Evolutionary conservation across 2,329 filamentous ascomycete species (phyloP), one percentile per base, ranked within the genome.

Genomic region (Mycocentrospora acerina): DNA sequence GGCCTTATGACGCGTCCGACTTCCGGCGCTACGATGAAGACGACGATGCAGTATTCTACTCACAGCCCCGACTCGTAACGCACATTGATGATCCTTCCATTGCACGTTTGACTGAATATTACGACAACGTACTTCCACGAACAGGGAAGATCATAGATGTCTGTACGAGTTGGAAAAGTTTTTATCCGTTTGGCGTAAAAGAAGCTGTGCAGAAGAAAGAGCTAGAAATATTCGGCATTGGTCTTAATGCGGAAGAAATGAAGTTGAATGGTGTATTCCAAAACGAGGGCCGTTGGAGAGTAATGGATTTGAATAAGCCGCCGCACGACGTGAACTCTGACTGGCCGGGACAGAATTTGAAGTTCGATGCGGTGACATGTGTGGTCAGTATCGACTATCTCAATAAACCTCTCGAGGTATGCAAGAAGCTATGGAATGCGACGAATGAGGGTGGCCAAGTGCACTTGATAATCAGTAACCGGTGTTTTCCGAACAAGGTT

Each of bases 41-140:
- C 5, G 45, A 53, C 7, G 70, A 72, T 42, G 22, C 49, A 2
- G 33, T 48, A 4, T 74, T 73, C 52, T 73, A 72, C 54, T 51
- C 47, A 18, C 48, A 63, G 13, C 71, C 75, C 1, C 68, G 75
- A 12, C 74, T 77, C 44, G 75, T 78, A 1, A 75, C 75, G 9
- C 76, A 79, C 41, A 78, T 79, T 48, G 76, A 78, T 47, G 72
- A 76, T 28, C 61, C 67, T 4, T 73, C 75, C 0, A 75, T 78
- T 34, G 53, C 55, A 4, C 59, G 65, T 0, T 52, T 79, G 2
- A 60, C 66, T 16, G 44, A 55, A 2, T 79, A 79, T 57, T 79
- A 78, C 52, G 57, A 58, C n/a, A 46, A 48, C 0, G 62, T 62
- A 1, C 58, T 79, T 4, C 73, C 74, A 1, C 43, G 43, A 4